Conservation (phyloP, 176 grass and related monocot species). For the Oryza rufipogon region DNA sequence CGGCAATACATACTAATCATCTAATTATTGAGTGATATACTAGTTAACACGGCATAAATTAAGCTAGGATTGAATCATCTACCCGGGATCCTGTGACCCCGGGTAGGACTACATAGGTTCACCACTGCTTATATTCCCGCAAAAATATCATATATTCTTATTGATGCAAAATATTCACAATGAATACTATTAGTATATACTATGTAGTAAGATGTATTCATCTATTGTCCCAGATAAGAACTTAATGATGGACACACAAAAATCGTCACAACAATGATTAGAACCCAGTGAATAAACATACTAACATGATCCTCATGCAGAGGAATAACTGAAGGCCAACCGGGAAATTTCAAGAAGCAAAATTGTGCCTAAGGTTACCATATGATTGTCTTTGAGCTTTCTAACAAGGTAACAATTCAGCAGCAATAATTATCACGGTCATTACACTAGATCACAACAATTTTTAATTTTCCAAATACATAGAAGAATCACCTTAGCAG, state of each 20-base stretch:
- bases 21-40: too few species aligned
- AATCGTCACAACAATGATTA: neutral
- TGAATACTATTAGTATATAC: neutral
- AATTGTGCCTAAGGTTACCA: neutral
- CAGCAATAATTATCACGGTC: neutral
- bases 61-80: too few species aligned
- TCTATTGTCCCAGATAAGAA: neutral
- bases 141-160: neutral
- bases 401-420: slow-evolving; percentile 18
- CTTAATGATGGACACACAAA: neutral
- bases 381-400: slow-evolving; percentile 20
- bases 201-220: neutral
- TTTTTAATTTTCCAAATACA: slow-evolving; percentile 25
- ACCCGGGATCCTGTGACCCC: too few species aligned
- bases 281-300: neutral
- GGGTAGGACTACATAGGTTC: too few species aligned
- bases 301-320: neutral
- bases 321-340: slow-evolving; percentile 14
- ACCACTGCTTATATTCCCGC: too few species aligned
- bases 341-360: neutral
- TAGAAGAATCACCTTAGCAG: slow-evolving; percentile 56
- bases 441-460: slow-evolving; percentile 9
- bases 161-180: neutral
- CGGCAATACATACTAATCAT: too few species aligned
- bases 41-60: too few species aligned